Conservation (phyloP, 2,329 filamentous ascomycete genomes). For the Aspergillus candidus region DNA sequence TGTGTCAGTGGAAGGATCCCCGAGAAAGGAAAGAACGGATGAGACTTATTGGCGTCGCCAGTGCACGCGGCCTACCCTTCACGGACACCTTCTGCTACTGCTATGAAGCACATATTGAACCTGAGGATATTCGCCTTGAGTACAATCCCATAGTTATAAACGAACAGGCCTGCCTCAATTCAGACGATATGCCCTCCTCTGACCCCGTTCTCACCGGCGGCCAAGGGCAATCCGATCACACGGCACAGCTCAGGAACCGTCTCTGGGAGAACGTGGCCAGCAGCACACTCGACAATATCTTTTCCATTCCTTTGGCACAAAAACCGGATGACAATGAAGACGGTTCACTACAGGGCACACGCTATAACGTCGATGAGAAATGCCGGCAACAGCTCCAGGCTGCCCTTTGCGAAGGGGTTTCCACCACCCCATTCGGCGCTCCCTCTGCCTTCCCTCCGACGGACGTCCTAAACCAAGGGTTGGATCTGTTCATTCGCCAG, state of each 20-base stretch:
- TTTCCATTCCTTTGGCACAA: constrained; percentile 23
- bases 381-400: constrained; percentile 37
- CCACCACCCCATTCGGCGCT: constrained; percentile 21
- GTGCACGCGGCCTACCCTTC: too few species aligned
- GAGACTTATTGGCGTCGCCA: too few species aligned
- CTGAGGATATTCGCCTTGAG: constrained; percentile 16
- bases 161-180: constrained; percentile 27
- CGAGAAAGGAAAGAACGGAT: too few species aligned
- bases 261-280: constrained; percentile 37
- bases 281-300: constrained; percentile 36
- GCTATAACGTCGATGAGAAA: constrained; percentile 37
- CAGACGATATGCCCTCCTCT: constrained; percentile 22
- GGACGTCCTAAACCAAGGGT: constrained; percentile 49
- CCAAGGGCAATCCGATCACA: constrained; percentile 29
- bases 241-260: constrained; percentile 36
- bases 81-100: too few species aligned
- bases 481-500: constrained; percentile 50
- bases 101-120: too few species aligned
- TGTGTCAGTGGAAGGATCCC: too few species aligned
- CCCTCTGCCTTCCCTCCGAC: constrained; percentile 47
- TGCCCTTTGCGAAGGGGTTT: constrained; percentile 31
- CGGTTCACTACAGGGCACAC: constrained; percentile 24
- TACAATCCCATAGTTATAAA: constrained; percentile 23
- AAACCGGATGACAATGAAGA: constrained; percentile 13
- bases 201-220: constrained; percentile 17